phyloP scores from a whole-genome alignment of 192 early-diverging fungal genomes.

The Spizellomyces sp. region DNA sequence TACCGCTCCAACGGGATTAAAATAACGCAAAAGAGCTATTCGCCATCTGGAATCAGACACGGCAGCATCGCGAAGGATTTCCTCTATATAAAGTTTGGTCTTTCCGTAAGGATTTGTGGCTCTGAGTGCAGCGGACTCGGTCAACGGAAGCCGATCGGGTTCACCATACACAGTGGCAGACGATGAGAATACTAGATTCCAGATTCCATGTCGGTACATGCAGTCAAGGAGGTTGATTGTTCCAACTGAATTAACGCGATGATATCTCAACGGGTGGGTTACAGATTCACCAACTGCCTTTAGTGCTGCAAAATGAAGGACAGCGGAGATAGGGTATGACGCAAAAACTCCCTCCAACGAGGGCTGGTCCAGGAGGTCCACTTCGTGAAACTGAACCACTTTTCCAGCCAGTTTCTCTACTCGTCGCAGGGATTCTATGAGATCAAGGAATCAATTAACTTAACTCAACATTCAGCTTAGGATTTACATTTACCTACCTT shows the following conservation, averaged over 20 bases:
- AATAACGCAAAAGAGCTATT: slow-evolving; percentile 59
- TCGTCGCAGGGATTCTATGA: slow-evolving; percentile 64
- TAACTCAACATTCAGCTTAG: too few species aligned
- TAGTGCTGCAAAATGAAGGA: slow-evolving; percentile 43
- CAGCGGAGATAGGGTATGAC: slow-evolving; percentile 49
- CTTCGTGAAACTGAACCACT: slow-evolving; percentile 65
- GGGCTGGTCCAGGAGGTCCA: slow-evolving; percentile 64
- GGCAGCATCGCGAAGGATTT: slow-evolving; percentile 54
- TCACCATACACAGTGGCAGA: slow-evolving; percentile 80
- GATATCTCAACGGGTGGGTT: slow-evolving; percentile 73
- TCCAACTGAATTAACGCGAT: slow-evolving; percentile 82
- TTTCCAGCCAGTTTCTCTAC: slow-evolving; percentile 62
- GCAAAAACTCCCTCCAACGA: slow-evolving; percentile 66
- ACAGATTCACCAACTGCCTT: slow-evolving; percentile 85
- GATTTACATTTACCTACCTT: too few species aligned
- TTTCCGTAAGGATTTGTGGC: slow-evolving; percentile 78
- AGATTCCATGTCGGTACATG: slow-evolving; percentile 73
- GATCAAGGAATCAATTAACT: too few species aligned
- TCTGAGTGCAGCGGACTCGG: slow-evolving; percentile 61
- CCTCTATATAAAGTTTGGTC: slow-evolving; percentile 82
- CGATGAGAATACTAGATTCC: slow-evolving; percentile 82
- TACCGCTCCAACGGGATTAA: slow-evolving; percentile 82
- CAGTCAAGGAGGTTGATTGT: slow-evolving; percentile 72
- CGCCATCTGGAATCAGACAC: too few species aligned
- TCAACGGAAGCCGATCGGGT: slow-evolving; percentile 56